Conservation (phyloP, 257 asterid genomes). For the Jacaranda copaia region DNA sequence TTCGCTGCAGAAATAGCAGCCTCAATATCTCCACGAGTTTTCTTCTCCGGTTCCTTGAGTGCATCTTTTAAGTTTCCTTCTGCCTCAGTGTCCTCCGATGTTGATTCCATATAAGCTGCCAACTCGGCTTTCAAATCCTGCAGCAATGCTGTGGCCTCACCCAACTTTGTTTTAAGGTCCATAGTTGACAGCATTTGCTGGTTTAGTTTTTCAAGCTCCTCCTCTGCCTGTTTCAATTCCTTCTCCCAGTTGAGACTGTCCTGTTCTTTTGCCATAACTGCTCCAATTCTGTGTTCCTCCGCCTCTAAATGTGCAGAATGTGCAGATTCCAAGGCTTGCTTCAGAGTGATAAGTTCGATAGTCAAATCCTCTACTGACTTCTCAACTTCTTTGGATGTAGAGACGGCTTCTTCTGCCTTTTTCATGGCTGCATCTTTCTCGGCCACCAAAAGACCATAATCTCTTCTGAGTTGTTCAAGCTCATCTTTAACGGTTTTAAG, state of each 20-base stretch:
- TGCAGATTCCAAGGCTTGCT: constrained; percentile 78
- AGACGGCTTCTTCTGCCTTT: constrained; percentile 68
- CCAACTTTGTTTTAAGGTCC: constrained; percentile 67
- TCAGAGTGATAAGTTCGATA: constrained; percentile 70
- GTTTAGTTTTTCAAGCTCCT: constrained; percentile 68
- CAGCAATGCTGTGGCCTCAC: constrained; percentile 56
- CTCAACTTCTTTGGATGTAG: constrained; percentile 65
- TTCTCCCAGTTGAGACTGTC: constrained; percentile 78
- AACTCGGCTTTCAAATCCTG: constrained; percentile 68
- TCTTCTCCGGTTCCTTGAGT: constrained; percentile 50
- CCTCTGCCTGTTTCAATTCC: constrained; percentile 74
- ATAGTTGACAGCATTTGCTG: constrained; percentile 57
- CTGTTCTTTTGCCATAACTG: constrained; percentile 77
- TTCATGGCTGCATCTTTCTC: constrained; percentile 75
- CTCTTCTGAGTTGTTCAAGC: constrained; percentile 62
- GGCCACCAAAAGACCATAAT: constrained; percentile 50
- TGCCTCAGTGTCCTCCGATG: constrained; percentile 44
- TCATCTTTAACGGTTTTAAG: constrained; percentile 68
- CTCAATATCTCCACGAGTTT: constrained; percentile 66
- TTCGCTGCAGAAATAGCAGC: constrained; percentile 59
- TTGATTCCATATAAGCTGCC: constrained; percentile 87
- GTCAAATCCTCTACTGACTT: constrained; percentile 79
- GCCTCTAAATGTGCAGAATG: constrained; percentile 87
- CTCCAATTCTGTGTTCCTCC: constrained; percentile 81
- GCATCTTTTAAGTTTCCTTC: constrained; percentile 43